Evolutionary conservation across 2,329 filamentous ascomycete species (phyloP).

Genomic region (Phaeomoniella chlamydospora): DNA sequence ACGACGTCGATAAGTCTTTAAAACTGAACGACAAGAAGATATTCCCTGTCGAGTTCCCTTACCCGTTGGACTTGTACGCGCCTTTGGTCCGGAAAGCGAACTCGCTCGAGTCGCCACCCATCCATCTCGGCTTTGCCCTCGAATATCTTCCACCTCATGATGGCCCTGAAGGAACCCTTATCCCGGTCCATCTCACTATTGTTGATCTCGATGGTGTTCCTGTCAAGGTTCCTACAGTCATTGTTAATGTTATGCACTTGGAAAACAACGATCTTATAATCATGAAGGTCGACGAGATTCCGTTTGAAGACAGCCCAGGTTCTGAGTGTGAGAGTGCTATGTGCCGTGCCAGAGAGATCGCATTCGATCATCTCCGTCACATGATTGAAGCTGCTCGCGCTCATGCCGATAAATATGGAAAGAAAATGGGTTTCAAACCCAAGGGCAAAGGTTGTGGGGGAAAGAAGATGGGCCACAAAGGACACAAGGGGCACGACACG

Average conservation of each 20-base stretch:
- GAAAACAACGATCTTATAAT: constrained; percentile 21
- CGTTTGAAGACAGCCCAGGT: constrained; percentile 19
- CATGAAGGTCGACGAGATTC: constrained; percentile 16
- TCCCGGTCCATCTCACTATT: constrained; percentile 28
- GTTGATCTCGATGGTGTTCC: constrained; percentile 26
- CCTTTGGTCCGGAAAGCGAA: constrained; percentile 13
- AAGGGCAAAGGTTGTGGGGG: constrained; percentile 20
- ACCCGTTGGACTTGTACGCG: constrained; percentile 5
- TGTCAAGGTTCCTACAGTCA: constrained; percentile 27
- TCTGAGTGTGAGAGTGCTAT: constrained; percentile 16
- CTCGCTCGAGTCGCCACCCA: constrained; percentile 19
- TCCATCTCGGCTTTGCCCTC: constrained; percentile 26
- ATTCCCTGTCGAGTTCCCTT: constrained; percentile 4
- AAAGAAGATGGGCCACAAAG: constrained; percentile 5
- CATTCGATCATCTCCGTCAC: constrained; percentile 22
- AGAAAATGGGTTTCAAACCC: constrained; percentile 14
- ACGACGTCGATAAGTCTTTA: constrained; percentile 3
- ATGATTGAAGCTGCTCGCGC: constrained; percentile 22
- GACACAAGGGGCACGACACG: too few species aligned
- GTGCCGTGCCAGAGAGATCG: constrained; percentile 24
- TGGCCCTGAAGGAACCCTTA: constrained; percentile 17
- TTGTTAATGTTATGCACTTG: constrained; percentile 22
- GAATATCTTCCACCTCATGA: constrained; percentile 21
- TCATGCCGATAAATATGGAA: constrained; percentile 17
- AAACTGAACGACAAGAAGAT: constrained; percentile 9